Evolutionary conservation across 2,329 filamentous ascomycete genomes (phyloP), one percentile per base, ranked within the genome.

Genomic region (Alternaria hordeiaustralica): DNA sequence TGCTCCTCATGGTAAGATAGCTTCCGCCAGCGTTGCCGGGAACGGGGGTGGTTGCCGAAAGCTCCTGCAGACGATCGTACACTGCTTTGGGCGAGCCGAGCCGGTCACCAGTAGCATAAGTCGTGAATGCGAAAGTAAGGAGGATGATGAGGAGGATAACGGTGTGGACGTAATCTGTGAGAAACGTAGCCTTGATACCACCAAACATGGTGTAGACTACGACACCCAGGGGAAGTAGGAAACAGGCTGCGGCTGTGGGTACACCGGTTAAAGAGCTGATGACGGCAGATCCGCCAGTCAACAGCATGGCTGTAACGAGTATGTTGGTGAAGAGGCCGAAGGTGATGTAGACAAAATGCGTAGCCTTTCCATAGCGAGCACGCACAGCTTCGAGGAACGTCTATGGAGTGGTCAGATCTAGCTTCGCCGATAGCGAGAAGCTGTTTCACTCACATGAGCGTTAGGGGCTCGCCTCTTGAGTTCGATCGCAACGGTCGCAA

Each of bases 251-350:
- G 8, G 90, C 89, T 11, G 91, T 93, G 41, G 88, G 87, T 74
- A 94, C 90, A 33, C 92, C 92, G 2, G 91, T 76, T 6, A 75
- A 4, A 10, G 72, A 72, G 9, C 70, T 70, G 11, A 78, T 70
- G 15, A 94, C 94, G 3, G 92, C 91, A 2, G 89, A 89, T 50
- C 93, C 94, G 60, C 94, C 94, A 23, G 93, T 93, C 63, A 97
- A 87, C 45, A 97, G 82, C 93, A 96, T 96, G 51, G 93, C 88
- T 2, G 93, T 95, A n/a, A 97, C 94, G 3, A 97, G 85, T 45
- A 96, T 92, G 75, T 96, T 82, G 33, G 93, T 96, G 80, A 92
- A 90, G 6, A 96, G 83, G 21, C 91, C 93, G 66, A 97, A 97
- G 2, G 90, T 84, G 64, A 94, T 91, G 78, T 93, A 97, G 2